These are phyloP conservation scores for Saccharomycopsis sp. DNA, from an alignment of 805 yeast species.

Conservation along the genomic window DNA sequence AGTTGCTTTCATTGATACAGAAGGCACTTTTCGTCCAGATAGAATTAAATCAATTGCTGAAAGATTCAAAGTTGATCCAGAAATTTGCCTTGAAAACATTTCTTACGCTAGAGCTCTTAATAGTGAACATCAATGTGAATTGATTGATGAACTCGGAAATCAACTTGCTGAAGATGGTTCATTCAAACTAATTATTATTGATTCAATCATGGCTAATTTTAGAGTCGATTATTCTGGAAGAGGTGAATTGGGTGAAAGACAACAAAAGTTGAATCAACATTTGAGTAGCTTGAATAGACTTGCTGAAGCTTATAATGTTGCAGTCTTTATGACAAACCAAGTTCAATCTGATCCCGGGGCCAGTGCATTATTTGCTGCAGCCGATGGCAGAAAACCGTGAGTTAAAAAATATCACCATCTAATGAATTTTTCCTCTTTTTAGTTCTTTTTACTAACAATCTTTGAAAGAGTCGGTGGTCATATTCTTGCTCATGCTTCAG, in stretches of 20 bases:
- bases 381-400: slow-evolving; percentile 73
- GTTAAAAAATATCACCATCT: slow-evolving; percentile 18
- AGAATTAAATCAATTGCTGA: slow-evolving; percentile 54
- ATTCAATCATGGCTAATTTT: slow-evolving; percentile 71
- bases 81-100: slow-evolving; percentile 57
- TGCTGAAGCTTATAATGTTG: slow-evolving; percentile 71
- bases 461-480: slow-evolving; percentile 85
- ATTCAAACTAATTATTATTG: slow-evolving; percentile 49
- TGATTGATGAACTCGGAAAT: slow-evolving; percentile 54
- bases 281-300: slow-evolving; percentile 42
- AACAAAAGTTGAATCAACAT: slow-evolving; percentile 57
- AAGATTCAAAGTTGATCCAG: slow-evolving; percentile 59
- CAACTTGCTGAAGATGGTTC: slow-evolving; percentile 61
- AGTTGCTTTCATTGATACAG: slow-evolving; percentile 71
- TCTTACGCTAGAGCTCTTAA: slow-evolving; percentile 69
- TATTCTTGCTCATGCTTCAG: slow-evolving; percentile 72
- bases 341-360: slow-evolving; percentile 85
- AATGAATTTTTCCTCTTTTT: not conserved
- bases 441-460: too few species aligned
- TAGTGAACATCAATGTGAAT: slow-evolving; percentile 71
- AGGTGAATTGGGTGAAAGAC: slow-evolving; percentile 69
- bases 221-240: slow-evolving; percentile 73
- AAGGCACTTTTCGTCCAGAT: slow-evolving; percentile 75
- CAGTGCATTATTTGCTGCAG: slow-evolving; percentile 64
- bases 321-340: slow-evolving; percentile 66